These are phyloP conservation scores for Pythium guiyangense DNA, from an alignment of 352 stramenopile genomes.

Conservation along the genomic window DNA sequence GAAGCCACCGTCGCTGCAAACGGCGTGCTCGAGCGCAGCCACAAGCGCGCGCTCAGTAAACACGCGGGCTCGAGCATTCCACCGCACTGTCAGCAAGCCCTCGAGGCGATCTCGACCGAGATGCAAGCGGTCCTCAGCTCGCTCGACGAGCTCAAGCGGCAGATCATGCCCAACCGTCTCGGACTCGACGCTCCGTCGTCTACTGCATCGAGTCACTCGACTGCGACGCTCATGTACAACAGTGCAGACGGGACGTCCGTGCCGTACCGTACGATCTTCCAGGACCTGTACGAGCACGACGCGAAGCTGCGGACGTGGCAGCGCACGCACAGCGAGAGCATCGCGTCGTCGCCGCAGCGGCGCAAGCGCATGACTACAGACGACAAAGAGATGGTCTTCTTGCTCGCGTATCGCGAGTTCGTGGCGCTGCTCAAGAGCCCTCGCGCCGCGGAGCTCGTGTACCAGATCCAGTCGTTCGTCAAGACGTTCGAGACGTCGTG, in stretches of 20 bases:
- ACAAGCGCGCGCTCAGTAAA: background rate
- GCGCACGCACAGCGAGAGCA: constrained; percentile 23
- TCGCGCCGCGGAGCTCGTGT: constrained; percentile 60
- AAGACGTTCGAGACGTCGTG: constrained; percentile 45
- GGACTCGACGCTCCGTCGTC: constrained; percentile 5
- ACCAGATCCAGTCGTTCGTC: constrained; percentile 78
- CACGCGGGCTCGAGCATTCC: constrained; percentile 11
- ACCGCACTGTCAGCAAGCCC: constrained; percentile 32
- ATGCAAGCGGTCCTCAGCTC: constrained; percentile 25
- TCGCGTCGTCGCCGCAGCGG: constrained; percentile 5
- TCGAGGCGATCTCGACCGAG: constrained; percentile 39
- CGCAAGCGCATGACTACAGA: constrained; percentile 24
- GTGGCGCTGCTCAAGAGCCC: constrained; percentile 54
- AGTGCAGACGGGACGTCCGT: background rate
- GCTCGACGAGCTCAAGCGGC: constrained; percentile 38
- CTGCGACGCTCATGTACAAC: background rate
- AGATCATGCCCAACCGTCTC: constrained; percentile 33
- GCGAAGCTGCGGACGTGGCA: constrained; percentile 39
- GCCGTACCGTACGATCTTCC: constrained; percentile 33
- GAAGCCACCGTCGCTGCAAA: constrained; percentile 5
- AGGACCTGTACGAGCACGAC: constrained; percentile 40
- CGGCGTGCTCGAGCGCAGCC: background rate
- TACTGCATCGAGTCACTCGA: background rate
- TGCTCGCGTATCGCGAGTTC: constrained; percentile 56
- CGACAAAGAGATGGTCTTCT: constrained; percentile 57